phyloP scores from a whole-genome alignment of 768 basidiomycete species.

The Naematelia aurantialba region DNA sequence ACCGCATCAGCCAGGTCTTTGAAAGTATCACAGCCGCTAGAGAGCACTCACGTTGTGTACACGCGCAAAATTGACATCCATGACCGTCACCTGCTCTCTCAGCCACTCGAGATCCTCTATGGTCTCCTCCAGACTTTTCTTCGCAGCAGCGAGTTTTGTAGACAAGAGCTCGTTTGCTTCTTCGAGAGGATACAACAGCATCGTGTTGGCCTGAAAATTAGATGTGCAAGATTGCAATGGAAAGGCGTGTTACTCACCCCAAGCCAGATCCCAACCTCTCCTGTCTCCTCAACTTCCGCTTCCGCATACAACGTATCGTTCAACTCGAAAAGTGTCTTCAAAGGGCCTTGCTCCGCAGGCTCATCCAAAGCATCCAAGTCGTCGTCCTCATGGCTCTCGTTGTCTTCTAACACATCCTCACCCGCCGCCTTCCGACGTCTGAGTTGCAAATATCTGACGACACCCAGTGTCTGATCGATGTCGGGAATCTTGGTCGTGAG shows the following conservation, averaged over 20 bases:
- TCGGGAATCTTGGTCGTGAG: slow-evolving; percentile 95
- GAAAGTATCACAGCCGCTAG: neutral
- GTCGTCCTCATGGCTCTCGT: slow-evolving; percentile 42
- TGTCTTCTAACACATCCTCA: slow-evolving; percentile 32
- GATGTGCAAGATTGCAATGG: neutral
- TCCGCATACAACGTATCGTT: slow-evolving; percentile 94
- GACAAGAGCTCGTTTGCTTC: slow-evolving; percentile 70
- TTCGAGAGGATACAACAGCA: slow-evolving; percentile 86
- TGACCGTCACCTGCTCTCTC: slow-evolving; percentile 89
- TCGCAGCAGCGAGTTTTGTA: slow-evolving; percentile 70
- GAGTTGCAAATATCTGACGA: slow-evolving; percentile 77
- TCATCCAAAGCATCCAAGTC: slow-evolving; percentile 58
- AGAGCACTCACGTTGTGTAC: slow-evolving; percentile 67
- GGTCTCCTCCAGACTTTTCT: slow-evolving; percentile 63
- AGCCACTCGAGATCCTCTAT: slow-evolving; percentile 88
- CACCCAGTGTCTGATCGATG: slow-evolving; percentile 82
- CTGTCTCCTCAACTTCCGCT: slow-evolving; percentile 78
- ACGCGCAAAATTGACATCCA: slow-evolving; percentile 92
- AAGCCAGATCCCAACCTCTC: slow-evolving; percentile 90
- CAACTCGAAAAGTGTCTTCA: slow-evolving; percentile 86
- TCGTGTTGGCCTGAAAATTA: slow-evolving; percentile 77
- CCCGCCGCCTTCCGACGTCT: slow-evolving; percentile 60
- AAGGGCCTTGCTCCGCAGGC: slow-evolving; percentile 32
- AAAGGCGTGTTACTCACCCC: slow-evolving; percentile 61
- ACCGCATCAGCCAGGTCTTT: neutral